phyloP scores from a whole-genome alignment of 139 green algal species.

The Auxenochlorella pyrenoidosa region DNA sequence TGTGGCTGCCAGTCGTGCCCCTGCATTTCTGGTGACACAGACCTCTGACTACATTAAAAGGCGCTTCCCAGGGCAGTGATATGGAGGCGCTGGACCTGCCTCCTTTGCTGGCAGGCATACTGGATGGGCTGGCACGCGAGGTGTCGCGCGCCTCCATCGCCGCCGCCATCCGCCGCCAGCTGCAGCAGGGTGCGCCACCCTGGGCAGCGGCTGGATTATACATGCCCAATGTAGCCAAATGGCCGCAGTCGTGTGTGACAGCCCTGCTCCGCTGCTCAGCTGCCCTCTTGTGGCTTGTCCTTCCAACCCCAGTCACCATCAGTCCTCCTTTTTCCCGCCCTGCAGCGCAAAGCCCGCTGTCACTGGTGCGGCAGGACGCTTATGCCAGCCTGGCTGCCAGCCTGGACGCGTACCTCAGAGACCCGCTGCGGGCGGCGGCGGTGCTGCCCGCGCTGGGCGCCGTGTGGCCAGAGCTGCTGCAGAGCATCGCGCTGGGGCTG shows the following conservation, averaged over 20 bases:
- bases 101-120: neutral
- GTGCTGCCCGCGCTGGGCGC: constrained; percentile 25
- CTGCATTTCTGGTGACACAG: no score
- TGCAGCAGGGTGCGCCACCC: constrained; percentile 14
- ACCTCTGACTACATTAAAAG: no score
- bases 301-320: neutral
- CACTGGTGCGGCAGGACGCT: constrained; percentile 22
- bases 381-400: constrained; percentile 13
- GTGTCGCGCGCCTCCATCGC: neutral
- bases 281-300: neutral
- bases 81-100: constrained; percentile 18
- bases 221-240: no score
- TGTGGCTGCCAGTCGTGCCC: no score
- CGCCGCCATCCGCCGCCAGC: neutral
- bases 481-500: constrained; percentile 24
- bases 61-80: neutral
- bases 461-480: constrained; percentile 26
- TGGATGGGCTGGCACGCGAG: constrained; percentile 7
- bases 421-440: neutral
- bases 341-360: constrained; percentile 36
- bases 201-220: neutral
- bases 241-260: no score
- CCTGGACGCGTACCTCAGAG: constrained; percentile 8
- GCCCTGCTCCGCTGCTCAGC: neutral
- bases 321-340: no score